Conservation (phyloP, 169 alveolate species). For the Plasmodium knowlesi region DNA sequence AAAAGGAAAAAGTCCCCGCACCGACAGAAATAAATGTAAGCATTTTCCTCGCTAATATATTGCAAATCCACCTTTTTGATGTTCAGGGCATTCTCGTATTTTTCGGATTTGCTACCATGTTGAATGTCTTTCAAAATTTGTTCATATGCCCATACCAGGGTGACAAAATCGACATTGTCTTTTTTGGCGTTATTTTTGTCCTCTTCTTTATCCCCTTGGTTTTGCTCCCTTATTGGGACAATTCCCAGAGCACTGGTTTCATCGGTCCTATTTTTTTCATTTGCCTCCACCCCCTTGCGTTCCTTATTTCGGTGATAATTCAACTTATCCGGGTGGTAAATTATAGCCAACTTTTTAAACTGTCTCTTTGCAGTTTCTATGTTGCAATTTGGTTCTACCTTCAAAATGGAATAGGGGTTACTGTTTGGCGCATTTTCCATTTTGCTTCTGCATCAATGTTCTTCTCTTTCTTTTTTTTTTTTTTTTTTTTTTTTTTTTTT, state of each 20-base stretch:
- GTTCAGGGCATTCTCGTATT: slow-evolving; percentile 54
- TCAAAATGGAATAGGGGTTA: slow-evolving; percentile 55
- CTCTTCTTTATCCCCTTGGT: not conserved
- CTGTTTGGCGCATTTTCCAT: slow-evolving; percentile 5
- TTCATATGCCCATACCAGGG: slow-evolving; percentile 71
- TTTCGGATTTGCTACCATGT: slow-evolving; percentile 27
- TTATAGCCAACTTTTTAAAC: slow-evolving; percentile 57
- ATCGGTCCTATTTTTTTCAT: not conserved
- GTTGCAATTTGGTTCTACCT: slow-evolving; percentile 45
- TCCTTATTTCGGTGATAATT: slow-evolving; percentile 22
- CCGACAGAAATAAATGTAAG: slow-evolving; percentile 46
- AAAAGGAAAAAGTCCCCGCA: slow-evolving; percentile 67
- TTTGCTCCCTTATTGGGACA: slow-evolving; percentile 1
- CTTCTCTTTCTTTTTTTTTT: not conserved
- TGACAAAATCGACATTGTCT: slow-evolving; percentile 38
- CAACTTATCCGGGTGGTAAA: slow-evolving; percentile 62
- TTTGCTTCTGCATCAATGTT: not conserved
- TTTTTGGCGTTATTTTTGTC: not conserved
- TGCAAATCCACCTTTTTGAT: slow-evolving; percentile 43
- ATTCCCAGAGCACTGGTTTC: not conserved
- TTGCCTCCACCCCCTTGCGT: not conserved
- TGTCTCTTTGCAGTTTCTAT: slow-evolving; percentile 47
- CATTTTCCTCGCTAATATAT: slow-evolving; percentile 35
- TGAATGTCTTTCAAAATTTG: slow-evolving; percentile 50
- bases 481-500: not conserved